Evolutionary conservation across 345 rosid species (phyloP).

Genomic region (Excoecaria agallocha): DNA sequence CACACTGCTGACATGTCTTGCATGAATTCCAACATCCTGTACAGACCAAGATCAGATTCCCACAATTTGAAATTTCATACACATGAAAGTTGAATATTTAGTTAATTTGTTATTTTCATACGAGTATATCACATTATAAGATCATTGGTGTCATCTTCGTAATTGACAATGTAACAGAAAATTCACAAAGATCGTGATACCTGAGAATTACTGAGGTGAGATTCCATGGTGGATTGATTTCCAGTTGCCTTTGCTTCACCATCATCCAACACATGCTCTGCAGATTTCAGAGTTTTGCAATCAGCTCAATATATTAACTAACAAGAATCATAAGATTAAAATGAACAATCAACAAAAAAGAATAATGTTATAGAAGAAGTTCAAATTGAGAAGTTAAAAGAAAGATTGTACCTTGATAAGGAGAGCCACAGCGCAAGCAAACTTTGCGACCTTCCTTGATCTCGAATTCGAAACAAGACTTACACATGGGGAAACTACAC

Average conservation of each 20-base stretch:
- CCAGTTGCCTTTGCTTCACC: slow-evolving; percentile 44
- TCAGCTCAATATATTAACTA: neutral
- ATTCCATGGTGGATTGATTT: slow-evolving; percentile 39
- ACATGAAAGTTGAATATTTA: neutral
- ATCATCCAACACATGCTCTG: slow-evolving; percentile 62
- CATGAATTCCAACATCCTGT: slow-evolving; percentile 83
- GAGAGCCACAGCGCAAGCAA: slow-evolving; percentile 79
- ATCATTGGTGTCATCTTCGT: neutral
- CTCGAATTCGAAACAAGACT: slow-evolving; percentile 78
- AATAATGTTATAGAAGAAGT: too few species aligned
- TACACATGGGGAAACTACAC: slow-evolving; percentile 87
- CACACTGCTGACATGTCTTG: slow-evolving; percentile 84
- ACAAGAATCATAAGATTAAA: neutral
- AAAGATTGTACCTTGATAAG: slow-evolving; percentile 53
- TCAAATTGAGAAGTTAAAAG: neutral
- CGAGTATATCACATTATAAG: neutral
- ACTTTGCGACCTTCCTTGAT: slow-evolving; percentile 73
- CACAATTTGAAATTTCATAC: slow-evolving; percentile 5
- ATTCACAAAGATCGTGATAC: slow-evolving; percentile 29
- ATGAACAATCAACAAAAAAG: neutral
- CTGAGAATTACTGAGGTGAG: slow-evolving; percentile 52
- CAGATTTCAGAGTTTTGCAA: slow-evolving; percentile 11
- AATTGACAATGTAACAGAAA: neutral
- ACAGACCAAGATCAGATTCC: slow-evolving; percentile 25
- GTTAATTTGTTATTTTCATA: neutral